Conservation (phyloP, 495 filamentous ascomycete genomes). For the Chaetomium fimeti region DNA sequence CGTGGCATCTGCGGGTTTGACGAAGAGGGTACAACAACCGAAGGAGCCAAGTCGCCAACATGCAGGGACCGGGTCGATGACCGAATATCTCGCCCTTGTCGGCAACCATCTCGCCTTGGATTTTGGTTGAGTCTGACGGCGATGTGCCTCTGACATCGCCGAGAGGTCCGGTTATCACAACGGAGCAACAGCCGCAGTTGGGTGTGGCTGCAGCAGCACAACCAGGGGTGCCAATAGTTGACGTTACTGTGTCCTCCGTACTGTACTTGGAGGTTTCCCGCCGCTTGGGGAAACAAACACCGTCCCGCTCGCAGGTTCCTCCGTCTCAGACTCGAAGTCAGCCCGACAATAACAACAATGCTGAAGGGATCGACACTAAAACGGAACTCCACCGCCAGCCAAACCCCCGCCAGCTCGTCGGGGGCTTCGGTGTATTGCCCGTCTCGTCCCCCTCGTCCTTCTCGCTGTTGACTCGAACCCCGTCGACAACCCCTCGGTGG, state of each 20-base stretch:
- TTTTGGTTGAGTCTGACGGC: background rate
- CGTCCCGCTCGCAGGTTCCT: background rate
- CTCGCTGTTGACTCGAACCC: background rate
- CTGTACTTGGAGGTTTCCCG: no score
- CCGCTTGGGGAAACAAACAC: no score
- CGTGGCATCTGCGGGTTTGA: background rate
- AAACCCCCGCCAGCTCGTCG: background rate
- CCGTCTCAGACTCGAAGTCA: background rate
- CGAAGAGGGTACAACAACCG: background rate
- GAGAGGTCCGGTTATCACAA: no score
- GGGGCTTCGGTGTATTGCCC: background rate
- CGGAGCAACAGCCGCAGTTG: no score
- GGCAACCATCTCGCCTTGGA: background rate
- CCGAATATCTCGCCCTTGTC: background rate
- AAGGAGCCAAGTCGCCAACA: background rate
- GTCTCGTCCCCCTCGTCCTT: background rate
- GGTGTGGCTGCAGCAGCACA: background rate
- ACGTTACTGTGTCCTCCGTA: no score
- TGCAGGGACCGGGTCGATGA: background rate
- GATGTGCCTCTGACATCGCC: background rate
- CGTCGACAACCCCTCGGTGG: background rate
- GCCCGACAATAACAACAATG: background rate
- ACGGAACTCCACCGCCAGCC: background rate
- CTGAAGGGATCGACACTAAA: background rate
- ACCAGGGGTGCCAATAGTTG: background rate